Conservation (phyloP, 1,139 yeast genomes). For the Tardiomyces blankii region DNA sequence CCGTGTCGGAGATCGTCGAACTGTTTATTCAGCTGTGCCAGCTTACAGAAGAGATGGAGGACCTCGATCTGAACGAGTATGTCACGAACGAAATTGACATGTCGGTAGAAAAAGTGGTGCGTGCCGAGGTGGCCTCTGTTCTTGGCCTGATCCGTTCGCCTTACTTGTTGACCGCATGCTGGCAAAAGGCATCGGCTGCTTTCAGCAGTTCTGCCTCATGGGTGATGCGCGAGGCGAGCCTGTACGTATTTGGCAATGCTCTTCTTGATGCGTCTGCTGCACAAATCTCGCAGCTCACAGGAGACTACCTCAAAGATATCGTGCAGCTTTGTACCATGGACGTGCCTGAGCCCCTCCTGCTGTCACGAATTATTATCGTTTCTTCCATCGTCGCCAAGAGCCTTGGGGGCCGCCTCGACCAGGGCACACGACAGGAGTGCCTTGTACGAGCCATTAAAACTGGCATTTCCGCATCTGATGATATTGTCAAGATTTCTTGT, state of each 20-base stretch:
- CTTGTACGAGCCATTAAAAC: constrained; percentile 9
- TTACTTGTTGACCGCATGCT: constrained; percentile 3
- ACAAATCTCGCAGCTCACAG: constrained; percentile 3
- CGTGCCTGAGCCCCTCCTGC: constrained; percentile 8
- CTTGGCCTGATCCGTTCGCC: constrained; percentile 10
- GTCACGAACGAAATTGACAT: constrained; percentile 68
- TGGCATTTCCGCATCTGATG: constrained; percentile 4
- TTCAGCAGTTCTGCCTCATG: constrained; percentile 1
- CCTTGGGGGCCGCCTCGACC: background rate
- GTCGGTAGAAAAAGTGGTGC: constrained; percentile 26
- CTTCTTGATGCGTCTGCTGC: constrained; percentile 11
- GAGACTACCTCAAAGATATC: constrained; percentile 1
- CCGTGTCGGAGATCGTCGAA: constrained; percentile 8
- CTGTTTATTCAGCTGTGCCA: constrained; percentile 13
- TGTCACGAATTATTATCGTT: background rate
- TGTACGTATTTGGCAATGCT: constrained; percentile 14
- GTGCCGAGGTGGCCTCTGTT: constrained; percentile 14
- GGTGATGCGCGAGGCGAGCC: constrained; percentile 11
- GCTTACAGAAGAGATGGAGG: constrained; percentile 22
- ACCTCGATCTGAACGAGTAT: constrained; percentile 50
- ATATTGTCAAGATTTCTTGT: constrained; percentile 6
- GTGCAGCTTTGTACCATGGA: background rate
- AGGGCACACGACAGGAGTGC: background rate
- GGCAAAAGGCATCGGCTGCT: background rate
- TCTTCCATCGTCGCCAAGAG: background rate